Evolutionary conservation across 805 yeast genomes (phyloP).

Genomic region (Yarrowia sp.): DNA sequence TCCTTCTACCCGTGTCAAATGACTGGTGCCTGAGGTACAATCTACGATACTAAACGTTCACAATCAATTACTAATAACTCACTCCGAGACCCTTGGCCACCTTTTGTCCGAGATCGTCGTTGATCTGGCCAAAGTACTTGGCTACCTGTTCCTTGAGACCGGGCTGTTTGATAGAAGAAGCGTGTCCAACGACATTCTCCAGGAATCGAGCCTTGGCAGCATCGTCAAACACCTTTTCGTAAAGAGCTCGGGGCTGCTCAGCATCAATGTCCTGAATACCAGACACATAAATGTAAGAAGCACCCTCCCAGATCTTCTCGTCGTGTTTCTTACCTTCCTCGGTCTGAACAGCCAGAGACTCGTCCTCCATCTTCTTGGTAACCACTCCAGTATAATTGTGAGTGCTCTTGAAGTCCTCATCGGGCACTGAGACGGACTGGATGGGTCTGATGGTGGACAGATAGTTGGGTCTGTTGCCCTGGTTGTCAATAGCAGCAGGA

Average conservation of each 20-base stretch:
- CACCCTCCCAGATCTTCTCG: constrained; percentile 25
- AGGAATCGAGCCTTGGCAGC: constrained; percentile 19
- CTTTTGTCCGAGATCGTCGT: constrained; percentile 24
- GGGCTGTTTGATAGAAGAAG: constrained; percentile 15
- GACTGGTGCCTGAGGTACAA: no score
- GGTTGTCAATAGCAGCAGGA: background rate
- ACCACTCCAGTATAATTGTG: constrained; percentile 23
- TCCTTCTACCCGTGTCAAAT: no score
- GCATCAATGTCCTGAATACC: constrained; percentile 15
- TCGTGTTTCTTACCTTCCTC: constrained; percentile 13
- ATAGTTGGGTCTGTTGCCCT: constrained; percentile 24
- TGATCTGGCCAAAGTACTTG: constrained; percentile 21
- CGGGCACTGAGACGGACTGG: constrained; percentile 16
- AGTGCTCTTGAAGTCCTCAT: constrained; percentile 12
- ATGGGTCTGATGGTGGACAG: constrained; percentile 19
- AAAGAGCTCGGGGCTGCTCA: constrained; percentile 22
- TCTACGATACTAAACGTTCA: no score
- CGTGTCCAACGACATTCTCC: constrained; percentile 12
- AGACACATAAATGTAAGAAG: constrained; percentile 15
- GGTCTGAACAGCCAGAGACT: background rate
- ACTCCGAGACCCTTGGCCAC: constrained; percentile 22
- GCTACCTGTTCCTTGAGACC: constrained; percentile 24
- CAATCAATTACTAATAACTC: no score
- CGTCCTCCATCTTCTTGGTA: constrained; percentile 12
- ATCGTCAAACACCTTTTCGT: constrained; percentile 19